phyloP scores from a whole-genome alignment of 129 eudicot genomes.

The Escallonia rubra region DNA sequence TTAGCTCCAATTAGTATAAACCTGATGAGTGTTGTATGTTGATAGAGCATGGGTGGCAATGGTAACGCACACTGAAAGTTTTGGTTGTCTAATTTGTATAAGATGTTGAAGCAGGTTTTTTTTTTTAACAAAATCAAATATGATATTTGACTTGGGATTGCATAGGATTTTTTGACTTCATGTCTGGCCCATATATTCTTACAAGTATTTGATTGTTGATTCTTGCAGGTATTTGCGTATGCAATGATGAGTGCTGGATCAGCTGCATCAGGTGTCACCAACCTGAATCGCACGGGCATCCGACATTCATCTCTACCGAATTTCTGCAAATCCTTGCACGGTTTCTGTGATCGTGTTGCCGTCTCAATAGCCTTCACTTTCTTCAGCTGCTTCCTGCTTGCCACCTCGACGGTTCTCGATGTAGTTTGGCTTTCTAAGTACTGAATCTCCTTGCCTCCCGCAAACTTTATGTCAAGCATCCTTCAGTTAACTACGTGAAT shows the following conservation, averaged over 20 bases:
- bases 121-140: no score
- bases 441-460: neutral
- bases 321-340: conserved; percentile 73
- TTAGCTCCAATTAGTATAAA: no score
- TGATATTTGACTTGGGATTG: no score
- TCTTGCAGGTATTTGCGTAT: conserved; percentile 54
- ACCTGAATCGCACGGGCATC: conserved; percentile 77
- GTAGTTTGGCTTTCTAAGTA: conserved; percentile 61
- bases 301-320: conserved; percentile 76
- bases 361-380: conserved; percentile 70
- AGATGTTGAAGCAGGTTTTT: no score
- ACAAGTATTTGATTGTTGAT: neutral
- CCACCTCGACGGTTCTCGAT: conserved; percentile 56
- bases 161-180: no score
- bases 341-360: conserved; percentile 69
- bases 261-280: conserved; percentile 88
- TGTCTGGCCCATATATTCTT: no score
- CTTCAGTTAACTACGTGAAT: no score
- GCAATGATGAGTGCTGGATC: conserved; percentile 91
- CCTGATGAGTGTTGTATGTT: no score
- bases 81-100: no score
- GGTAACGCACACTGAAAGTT: no score
- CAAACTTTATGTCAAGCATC: neutral
- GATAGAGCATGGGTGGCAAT: no score
- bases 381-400: conserved; percentile 73